A percentile compares a stretch with the other conserved stretches of the same genome.
phyloP scores from a whole-genome alignment of 169 alveolate genomes.

The Plasmodium relictum region DNA sequence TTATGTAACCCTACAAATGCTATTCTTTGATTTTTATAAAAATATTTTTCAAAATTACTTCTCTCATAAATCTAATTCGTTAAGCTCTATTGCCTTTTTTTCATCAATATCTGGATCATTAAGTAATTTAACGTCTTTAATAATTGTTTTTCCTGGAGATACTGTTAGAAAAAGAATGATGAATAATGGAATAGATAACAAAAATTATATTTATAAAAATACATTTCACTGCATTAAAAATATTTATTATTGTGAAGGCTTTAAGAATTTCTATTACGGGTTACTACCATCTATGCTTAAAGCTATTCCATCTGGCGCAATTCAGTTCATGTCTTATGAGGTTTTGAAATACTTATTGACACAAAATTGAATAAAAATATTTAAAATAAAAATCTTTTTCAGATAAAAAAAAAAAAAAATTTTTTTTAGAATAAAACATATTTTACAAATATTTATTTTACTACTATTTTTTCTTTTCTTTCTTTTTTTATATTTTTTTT shows the following conservation, averaged over 20 bases:
- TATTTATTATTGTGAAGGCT: slow-evolving; percentile 83
- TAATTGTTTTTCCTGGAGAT: slow-evolving; percentile 87
- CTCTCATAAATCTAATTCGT: slow-evolving; percentile 19
- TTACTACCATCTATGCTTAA: slow-evolving; percentile 89
- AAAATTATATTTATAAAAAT: slow-evolving; percentile 82
- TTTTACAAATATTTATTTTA: no score
- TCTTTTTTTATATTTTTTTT: no score
- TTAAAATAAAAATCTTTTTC: no score
- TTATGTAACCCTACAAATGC: slow-evolving; percentile 90
- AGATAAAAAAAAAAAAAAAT: no score
- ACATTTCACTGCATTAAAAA: slow-evolving; percentile 83
- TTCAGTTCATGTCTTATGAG: slow-evolving; percentile 90
- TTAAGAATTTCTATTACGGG: slow-evolving; percentile 85
- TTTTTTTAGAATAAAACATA: no score
- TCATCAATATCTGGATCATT: slow-evolving; percentile 79
- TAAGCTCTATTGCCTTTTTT: slow-evolving; percentile 32
- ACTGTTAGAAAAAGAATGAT: slow-evolving; percentile 91
- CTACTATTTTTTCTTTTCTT: no score
- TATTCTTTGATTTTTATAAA: slow-evolving; percentile 87
- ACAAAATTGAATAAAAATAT: slow-evolving; percentile 13
- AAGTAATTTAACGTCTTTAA: slow-evolving; percentile 78
- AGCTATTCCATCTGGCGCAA: slow-evolving; percentile 91
- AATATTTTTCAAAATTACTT: slow-evolving; percentile 48
- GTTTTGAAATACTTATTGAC: slow-evolving; percentile 81
- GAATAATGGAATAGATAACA: slow-evolving; percentile 90